A percentile compares a stretch with the other conserved stretches of the same genome.
Conservation (phyloP, 192 early-diverging fungal species). For the Linnemannia schmuckeri region DNA sequence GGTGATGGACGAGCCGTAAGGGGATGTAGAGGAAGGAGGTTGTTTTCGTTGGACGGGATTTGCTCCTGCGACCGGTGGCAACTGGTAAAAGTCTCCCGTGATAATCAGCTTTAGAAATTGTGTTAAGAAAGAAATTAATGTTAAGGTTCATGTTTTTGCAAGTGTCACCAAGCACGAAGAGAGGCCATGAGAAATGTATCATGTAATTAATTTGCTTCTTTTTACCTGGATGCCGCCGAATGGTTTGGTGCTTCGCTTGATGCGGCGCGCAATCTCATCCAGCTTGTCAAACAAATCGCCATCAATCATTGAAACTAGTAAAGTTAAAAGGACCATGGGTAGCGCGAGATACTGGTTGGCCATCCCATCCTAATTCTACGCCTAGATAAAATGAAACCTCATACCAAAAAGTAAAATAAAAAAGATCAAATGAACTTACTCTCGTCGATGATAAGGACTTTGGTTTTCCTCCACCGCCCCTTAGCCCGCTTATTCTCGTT, state of each 20-base stretch:
- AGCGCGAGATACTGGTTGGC: not conserved
- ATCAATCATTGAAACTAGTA: conserved; percentile 80
- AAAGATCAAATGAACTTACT: conserved; percentile 22
- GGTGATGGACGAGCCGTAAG: not conserved
- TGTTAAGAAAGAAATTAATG: too few relatives aligned
- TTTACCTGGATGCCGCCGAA: conserved; percentile 84
- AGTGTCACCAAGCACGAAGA: not conserved
- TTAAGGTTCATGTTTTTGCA: not conserved
- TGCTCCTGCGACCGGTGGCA: conserved; percentile 72
- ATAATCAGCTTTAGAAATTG: conserved; percentile 36
- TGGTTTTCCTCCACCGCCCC: conserved; percentile 68
- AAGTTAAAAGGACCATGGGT: not conserved
- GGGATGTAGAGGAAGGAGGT: not conserved
- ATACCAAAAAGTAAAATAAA: not conserved
- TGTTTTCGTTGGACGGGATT: conserved; percentile 10
- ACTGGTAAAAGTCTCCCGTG: conserved; percentile 86
- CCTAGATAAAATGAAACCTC: too few relatives aligned
- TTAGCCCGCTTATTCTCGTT: conserved; percentile 28
- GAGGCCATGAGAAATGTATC: too few relatives aligned
- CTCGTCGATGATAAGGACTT: conserved; percentile 85
- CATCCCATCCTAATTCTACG: too few relatives aligned
- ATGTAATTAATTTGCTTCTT: not conserved
- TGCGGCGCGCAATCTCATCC: conserved; percentile 71
- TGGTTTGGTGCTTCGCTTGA: conserved; percentile 54
- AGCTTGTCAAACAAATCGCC: conserved; percentile 78